Conservation (phyloP, 495 filamentous ascomycete genomes). For the Lasiosphaeris hirsuta region DNA sequence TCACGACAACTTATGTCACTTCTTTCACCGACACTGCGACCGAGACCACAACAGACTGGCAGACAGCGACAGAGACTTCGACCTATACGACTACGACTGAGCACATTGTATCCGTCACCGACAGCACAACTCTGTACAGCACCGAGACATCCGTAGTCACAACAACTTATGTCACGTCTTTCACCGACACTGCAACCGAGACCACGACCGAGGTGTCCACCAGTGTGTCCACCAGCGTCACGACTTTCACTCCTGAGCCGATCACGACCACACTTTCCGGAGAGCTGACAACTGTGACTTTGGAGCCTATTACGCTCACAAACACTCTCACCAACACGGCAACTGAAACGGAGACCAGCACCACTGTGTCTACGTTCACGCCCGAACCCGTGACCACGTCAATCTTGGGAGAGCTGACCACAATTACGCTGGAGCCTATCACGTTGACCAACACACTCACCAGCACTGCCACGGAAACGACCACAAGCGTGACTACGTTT, state of each 20-base stretch:
- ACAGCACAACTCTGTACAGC: slow-evolving; percentile 18
- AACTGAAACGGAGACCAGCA: slow-evolving; percentile 24
- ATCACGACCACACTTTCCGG: slow-evolving; percentile 9
- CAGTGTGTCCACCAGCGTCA: not conserved
- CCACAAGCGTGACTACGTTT: slow-evolving; percentile 23
- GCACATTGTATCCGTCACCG: slow-evolving; percentile 16
- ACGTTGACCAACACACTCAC: slow-evolving; percentile 6
- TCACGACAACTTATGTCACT: slow-evolving; percentile 20
- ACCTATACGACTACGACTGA: slow-evolving; percentile 24
- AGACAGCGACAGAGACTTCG: too few species aligned
- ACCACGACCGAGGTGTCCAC: slow-evolving; percentile 23
- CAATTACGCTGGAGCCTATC: slow-evolving; percentile 19
- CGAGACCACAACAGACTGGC: slow-evolving; percentile 12
- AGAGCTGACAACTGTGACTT: slow-evolving; percentile 21
- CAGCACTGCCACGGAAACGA: slow-evolving; percentile 22
- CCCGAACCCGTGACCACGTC: slow-evolving; percentile 14
- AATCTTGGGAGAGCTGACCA: slow-evolving; percentile 12
- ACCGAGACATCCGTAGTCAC: slow-evolving; percentile 15
- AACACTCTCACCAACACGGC: slow-evolving; percentile 15
- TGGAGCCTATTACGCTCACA: slow-evolving; percentile 10
- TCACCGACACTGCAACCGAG: slow-evolving; percentile 23
- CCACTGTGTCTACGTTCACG: not conserved
- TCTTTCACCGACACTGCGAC: slow-evolving; percentile 10
- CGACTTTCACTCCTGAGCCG: slow-evolving; percentile 13
- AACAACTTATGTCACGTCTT: slow-evolving; percentile 20